Evolutionary conservation across 2,329 filamentous ascomycete genomes (phyloP).

Genomic region (Cladosporium sp.): DNA sequence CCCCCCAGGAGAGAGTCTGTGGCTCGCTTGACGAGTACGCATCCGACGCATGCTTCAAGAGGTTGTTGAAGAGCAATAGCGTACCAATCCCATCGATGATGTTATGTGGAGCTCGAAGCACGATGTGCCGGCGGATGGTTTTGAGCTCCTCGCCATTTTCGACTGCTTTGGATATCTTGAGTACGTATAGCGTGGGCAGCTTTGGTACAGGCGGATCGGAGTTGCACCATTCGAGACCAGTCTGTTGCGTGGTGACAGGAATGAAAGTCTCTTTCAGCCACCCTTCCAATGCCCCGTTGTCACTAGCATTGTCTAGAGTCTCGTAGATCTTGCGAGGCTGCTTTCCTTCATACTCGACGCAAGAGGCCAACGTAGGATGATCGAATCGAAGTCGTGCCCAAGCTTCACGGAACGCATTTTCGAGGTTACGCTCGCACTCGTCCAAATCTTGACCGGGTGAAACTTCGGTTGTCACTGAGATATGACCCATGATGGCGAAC

Average conservation of each 20-base stretch:
- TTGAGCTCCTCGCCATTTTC: not conserved
- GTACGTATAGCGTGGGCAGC: slow-evolving; percentile 6
- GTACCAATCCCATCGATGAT: slow-evolving; percentile 19
- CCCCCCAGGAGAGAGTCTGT: not conserved
- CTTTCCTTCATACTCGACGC: slow-evolving; percentile 7
- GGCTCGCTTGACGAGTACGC: not conserved
- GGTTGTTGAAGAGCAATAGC: slow-evolving; percentile 16
- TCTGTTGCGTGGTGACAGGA: not conserved
- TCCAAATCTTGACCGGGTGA: not conserved
- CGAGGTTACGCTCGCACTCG: not conserved
- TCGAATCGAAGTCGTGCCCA: not conserved
- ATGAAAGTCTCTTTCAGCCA: slow-evolving; percentile 6
- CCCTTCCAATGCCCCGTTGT: not conserved
- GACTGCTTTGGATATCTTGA: slow-evolving; percentile 4
- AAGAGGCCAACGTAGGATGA: slow-evolving; percentile 15
- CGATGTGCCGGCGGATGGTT: not conserved
- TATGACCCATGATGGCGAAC: slow-evolving; percentile 17
- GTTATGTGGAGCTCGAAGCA: slow-evolving; percentile 13
- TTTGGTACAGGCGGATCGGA: slow-evolving; percentile 10
- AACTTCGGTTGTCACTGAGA: slow-evolving; percentile 2
- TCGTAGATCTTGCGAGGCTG: slow-evolving; percentile 16
- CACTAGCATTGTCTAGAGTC: not conserved
- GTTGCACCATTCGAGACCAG: slow-evolving; percentile 16
- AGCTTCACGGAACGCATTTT: not conserved
- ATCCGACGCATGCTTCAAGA: slow-evolving; percentile 3